Evolutionary conservation across 805 yeast genomes (phyloP), one percentile per base, ranked within the genome.

Genomic region (Kuraishia cidri): DNA sequence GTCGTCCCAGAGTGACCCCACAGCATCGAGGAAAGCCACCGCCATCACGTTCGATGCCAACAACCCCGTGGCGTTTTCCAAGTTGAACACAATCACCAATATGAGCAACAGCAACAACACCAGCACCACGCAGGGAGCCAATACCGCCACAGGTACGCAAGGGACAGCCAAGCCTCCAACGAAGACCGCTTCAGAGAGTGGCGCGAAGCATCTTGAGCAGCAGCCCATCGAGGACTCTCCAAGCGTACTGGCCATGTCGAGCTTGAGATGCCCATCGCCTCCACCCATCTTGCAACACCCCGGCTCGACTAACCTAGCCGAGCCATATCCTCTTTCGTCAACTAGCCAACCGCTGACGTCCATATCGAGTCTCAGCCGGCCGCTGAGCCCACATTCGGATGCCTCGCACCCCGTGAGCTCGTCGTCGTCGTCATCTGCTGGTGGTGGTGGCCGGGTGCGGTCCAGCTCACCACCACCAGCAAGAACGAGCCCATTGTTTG

Each of bases 251-350:
- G 80, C 82, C 1, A 54, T 73, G 22, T 72, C 82, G 6, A 71
- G 64, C 46, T 50, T 75, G 34, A 62, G 79, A 38, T 73, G 82
- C 41, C 83, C 84, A 2, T 76, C 83, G 4, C 84, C 85, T n/a
- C 82, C 85, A 1, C 83, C 85, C 6, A 75, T 77, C 34, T 54
- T 75, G 30, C 62, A 62, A 35, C 56, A 57, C 7, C 46, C 48
- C 5, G 37, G 23, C 9, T 7, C 7, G 9, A 20, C 23, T 7
- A n/a, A n/a, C n/a, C n/a, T n/a, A n/a, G n/a, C n/a, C n/a, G n/a
- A n/a, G n/a, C n/a, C n/a, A n/a, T n/a, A n/a, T n/a, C n/a, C n/a
- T n/a, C n/a, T n/a, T n/a, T n/a, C n/a, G n/a, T n/a, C n/a, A n/a
- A n/a, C n/a, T n/a, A n/a, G n/a, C n/a, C n/a, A n/a, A n/a, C 23